Evolutionary conservation across 371 early-diverging fungal species (phyloP), one percentile per base, ranked within the genome.

Genomic region (Mucor lusitanicus): DNA sequence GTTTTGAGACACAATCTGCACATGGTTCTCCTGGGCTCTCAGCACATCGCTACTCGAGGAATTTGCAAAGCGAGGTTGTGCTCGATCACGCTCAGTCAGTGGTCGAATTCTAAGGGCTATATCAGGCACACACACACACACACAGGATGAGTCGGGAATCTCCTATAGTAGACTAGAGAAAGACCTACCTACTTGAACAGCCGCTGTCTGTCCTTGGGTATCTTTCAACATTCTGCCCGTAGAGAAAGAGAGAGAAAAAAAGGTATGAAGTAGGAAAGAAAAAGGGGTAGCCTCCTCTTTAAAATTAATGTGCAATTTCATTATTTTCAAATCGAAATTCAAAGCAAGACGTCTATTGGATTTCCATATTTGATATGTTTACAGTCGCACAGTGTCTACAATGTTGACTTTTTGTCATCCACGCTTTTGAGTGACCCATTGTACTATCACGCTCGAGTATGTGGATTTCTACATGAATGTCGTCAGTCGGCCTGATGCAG

Each of bases 101-200:
- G 83, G 80, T 17, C 83, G 72, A 48, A 83, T 77, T 60, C 83
- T 75, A 25, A 82, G 65, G 25, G 82, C 82, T 82, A 64, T 30
- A 30, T 30, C 30, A 30, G 30, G 30, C 30, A 30, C 30, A 30
- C 30, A 30, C 32, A 21, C 17, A 17, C 27, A 46, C 2, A 28
- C 13, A 61, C 35, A 25, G 37, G 44, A 48, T 32, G 56, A 32
- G 42, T 23, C 54, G 62, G 17, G 27, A 9, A 2, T n/a, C 27
- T 25, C 8, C 37, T 25, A 17, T 19, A 11, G 6, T 30, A 30
- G 30, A 30, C 3, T 33, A 9, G 30, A 28, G 23, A 33, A n/a
- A 15, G 21, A 70, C 71, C 70, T 75, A 68, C 80, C 80, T 73
- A 80, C 80, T 80, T 80, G 77, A 56, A 80, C 71, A 65, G 80